Evolutionary conservation across 2,329 filamentous ascomycete genomes (phyloP), one percentile per base, ranked within the genome.

Genomic region (Arthrobotrys pseudoclavata): DNA sequence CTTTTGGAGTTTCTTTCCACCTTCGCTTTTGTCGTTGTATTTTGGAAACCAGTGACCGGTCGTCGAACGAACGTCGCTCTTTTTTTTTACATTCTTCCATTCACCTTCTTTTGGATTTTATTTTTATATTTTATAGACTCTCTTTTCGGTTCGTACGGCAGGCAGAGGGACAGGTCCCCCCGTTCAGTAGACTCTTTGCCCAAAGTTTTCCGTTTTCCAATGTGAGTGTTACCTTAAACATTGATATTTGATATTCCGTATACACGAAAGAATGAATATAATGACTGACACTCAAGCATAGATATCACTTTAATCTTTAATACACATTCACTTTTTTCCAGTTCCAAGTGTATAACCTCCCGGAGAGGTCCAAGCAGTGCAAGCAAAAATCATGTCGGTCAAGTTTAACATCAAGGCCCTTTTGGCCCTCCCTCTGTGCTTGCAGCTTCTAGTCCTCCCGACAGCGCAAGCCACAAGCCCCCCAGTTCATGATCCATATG

Each of bases 121-220:
- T 42, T 34, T 45, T 50, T 50, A 15, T 62, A 10, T 48, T 40
- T 45, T 15, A 42, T 55, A 52, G 22, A 69, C 42, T 37, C 60
- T 75, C 55, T 57, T 45, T 55, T 45, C 69, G 37, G 18, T 79
- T 79, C 57, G 61, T 61, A 52, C 72, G 72, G 72, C 72, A 67
- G 67, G 74, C 53, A 68, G 62, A 70, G 68, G 74, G 74, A 69
- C 69, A 52, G 69, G 74, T 69, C 61, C 50, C 72, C 74, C 74
- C 74, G 72, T 77, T 64, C 53, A 48, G 53, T 62, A 55, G 63
- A 60, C 69, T 52, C 64, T 62, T 75, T 67, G 24, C 52, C 48
- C 52, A 15, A 57, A 31, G 47, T 22, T 42, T 69, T 61, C n/a
- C 60, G 34, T 57, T 18, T 64, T 69, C 45, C 53, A 55, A 42